These are phyloP conservation scores for Candida dubliniensis DNA, from an alignment of 1,139 yeast species.

Conservation along the genomic window DNA sequence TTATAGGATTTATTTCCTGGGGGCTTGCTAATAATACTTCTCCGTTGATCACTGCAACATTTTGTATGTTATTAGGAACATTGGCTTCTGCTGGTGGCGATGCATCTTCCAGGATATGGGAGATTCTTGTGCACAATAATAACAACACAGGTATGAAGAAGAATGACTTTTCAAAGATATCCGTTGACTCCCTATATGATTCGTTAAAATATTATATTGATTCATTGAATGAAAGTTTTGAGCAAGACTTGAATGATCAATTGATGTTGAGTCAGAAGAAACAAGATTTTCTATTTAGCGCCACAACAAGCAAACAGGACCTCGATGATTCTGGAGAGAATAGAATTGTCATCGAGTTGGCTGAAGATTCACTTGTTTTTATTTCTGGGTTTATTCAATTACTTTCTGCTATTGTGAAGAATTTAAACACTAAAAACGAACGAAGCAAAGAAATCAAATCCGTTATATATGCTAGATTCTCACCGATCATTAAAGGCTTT, in stretches of 20 bases:
- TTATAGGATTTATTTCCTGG: constrained; percentile 83
- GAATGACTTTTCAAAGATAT: constrained; percentile 46
- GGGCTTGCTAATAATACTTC: constrained; percentile 78
- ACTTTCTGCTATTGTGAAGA: constrained; percentile 35
- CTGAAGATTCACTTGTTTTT: constrained; percentile 79
- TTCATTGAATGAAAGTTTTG: constrained; percentile 47
- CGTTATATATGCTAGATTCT: constrained; percentile 35
- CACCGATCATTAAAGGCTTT: constrained; percentile 37
- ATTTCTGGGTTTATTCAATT: constrained; percentile 66
- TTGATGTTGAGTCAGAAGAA: constrained; percentile 34
- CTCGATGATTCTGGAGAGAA: constrained; percentile 18
- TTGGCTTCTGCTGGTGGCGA: constrained; percentile 62
- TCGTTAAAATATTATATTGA: constrained; percentile 57
- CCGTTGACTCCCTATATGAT: constrained; percentile 61
- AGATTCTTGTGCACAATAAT: constrained; percentile 34
- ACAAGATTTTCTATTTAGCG: constrained; percentile 38
- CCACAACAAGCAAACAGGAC: constrained; percentile 17
- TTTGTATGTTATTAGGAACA: constrained; percentile 75
- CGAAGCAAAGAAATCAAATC: constrained; percentile 31
- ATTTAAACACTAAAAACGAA: constrained; percentile 25
- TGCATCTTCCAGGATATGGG: constrained; percentile 46
- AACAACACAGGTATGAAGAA: constrained; percentile 28
- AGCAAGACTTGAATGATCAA: constrained; percentile 35
- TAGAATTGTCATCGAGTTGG: constrained; percentile 52
- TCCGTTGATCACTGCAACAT: constrained; percentile 80